These are phyloP conservation scores for Huntiella decipiens DNA, from an alignment of 2,329 filamentous ascomycete genomes.

Conservation along the genomic window DNA sequence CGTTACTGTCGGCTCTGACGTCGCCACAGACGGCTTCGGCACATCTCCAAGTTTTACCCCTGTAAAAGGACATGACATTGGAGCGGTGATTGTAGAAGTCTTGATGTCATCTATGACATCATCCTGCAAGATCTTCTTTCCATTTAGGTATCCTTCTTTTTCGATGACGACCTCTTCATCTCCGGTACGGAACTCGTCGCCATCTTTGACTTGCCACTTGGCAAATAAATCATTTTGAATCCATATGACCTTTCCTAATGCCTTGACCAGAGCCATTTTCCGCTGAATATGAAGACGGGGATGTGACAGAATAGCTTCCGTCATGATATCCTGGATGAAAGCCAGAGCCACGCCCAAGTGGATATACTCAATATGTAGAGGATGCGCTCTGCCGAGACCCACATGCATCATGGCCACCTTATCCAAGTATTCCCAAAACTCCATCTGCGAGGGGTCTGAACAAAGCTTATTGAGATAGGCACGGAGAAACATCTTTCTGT, in stretches of 20 bases:
- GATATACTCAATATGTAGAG: conserved; percentile 62
- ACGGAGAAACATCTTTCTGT: conserved; percentile 61
- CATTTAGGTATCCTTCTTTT: conserved; percentile 44
- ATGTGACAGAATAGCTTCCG: conserved; percentile 55
- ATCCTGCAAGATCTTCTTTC: conserved; percentile 35
- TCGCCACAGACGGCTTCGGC: background rate
- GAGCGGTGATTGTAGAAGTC: conserved; percentile 28
- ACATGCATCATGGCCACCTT: conserved; percentile 77
- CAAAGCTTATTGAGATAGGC: conserved; percentile 59
- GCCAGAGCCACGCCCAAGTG: conserved; percentile 55
- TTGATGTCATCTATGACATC: conserved; percentile 20
- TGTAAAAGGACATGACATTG: conserved; percentile 27
- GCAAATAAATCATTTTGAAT: conserved; percentile 76
- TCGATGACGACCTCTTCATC: conserved; percentile 33
- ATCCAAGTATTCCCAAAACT: conserved; percentile 70
- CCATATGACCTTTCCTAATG: conserved; percentile 67
- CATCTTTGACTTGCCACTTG: conserved; percentile 57
- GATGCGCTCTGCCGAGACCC: conserved; percentile 51
- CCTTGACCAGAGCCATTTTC: conserved; percentile 58
- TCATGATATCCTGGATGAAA: conserved; percentile 61
- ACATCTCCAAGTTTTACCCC: conserved; percentile 22
- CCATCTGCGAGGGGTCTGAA: conserved; percentile 53
- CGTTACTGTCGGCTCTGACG: conserved; percentile 16
- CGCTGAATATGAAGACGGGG: conserved; percentile 45
- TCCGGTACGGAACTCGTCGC: conserved; percentile 36